Percentiles rank a stretch among this genome's conserved stretches.
These are phyloP conservation scores for Vaccinium vitisidaea DNA, from an alignment of 148 eudicot genomes.

Conservation along the genomic window DNA sequence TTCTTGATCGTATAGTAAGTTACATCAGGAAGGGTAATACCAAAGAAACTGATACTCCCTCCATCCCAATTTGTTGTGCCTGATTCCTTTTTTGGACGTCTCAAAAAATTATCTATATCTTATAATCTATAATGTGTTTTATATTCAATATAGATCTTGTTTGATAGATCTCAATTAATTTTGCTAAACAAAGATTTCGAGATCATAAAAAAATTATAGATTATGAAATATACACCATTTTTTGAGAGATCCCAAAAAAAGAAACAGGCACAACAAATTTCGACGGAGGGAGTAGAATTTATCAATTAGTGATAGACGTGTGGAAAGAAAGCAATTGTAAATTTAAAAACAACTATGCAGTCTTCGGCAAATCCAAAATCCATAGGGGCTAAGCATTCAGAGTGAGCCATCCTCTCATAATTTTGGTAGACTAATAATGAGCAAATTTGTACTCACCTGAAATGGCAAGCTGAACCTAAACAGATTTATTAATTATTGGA, in stretches of 20 bases:
- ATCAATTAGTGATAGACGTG: neutral
- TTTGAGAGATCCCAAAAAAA: no score
- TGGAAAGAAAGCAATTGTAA: neutral
- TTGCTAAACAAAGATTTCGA: no score
- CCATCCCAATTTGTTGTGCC: no score
- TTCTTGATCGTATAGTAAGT: neutral
- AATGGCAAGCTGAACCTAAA: neutral
- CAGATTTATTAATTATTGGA: neutral
- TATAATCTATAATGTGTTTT: no score
- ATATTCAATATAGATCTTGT: no score
- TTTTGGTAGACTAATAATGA: neutral
- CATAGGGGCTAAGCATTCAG: neutral
- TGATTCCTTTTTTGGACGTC: no score
- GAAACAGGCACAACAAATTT: no score
- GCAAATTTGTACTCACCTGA: neutral
- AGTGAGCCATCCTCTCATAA: neutral
- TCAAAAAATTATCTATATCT: no score
- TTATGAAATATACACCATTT: no score
- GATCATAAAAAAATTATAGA: no score
- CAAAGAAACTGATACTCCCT: no score
- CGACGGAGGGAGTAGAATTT: neutral
- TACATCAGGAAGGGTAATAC: neutral
- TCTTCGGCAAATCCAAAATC: neutral
- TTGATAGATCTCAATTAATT: no score
- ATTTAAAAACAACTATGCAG: neutral